A percentile compares a stretch with the other conserved stretches of the same genome.
phyloP scores from a whole-genome alignment of 1,139 yeast species.

The Blastobotrys indianensis region DNA sequence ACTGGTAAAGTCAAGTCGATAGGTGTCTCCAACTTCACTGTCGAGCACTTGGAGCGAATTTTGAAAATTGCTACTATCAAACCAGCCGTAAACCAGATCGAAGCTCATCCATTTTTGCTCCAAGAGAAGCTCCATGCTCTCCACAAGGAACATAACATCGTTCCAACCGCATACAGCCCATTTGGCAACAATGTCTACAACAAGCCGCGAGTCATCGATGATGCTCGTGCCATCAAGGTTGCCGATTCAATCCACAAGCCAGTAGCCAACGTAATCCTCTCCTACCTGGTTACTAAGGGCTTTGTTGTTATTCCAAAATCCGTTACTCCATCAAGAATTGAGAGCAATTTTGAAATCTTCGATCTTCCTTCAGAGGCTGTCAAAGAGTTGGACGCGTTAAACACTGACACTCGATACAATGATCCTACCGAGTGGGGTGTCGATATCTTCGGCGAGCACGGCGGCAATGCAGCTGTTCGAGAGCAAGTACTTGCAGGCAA shows the following conservation, averaged over 20 bases:
- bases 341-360: conserved; percentile 43
- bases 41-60: conserved; percentile 64
- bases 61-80: conserved; percentile 61
- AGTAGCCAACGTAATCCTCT: conserved; percentile 41
- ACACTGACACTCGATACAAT: conserved; percentile 57
- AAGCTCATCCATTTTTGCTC: conserved; percentile 83
- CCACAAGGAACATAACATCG: conserved; percentile 54
- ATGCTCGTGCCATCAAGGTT: conserved; percentile 41
- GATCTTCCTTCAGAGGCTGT: conserved; percentile 40
- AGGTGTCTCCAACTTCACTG: conserved; percentile 78
- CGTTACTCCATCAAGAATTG: conserved; percentile 46
- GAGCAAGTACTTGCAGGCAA: conserved; percentile 34
- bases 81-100: conserved; percentile 81
- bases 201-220: conserved; percentile 49
- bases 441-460: conserved; percentile 40
- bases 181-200: conserved; percentile 81
- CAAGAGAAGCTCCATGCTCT: conserved; percentile 62
- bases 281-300: conserved; percentile 38
- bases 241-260: conserved; percentile 38
- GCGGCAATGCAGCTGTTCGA: conserved; percentile 56
- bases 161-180: conserved; percentile 77
- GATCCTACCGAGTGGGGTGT: conserved; percentile 21
- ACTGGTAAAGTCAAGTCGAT: conserved; percentile 62
- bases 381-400: conserved; percentile 56
- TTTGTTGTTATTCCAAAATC: conserved; percentile 71